A percentile compares a stretch with the other conserved stretches of the same genome.
Evolutionary conservation across 1,139 yeast genomes (phyloP).

Genomic region (Candida anutae): DNA sequence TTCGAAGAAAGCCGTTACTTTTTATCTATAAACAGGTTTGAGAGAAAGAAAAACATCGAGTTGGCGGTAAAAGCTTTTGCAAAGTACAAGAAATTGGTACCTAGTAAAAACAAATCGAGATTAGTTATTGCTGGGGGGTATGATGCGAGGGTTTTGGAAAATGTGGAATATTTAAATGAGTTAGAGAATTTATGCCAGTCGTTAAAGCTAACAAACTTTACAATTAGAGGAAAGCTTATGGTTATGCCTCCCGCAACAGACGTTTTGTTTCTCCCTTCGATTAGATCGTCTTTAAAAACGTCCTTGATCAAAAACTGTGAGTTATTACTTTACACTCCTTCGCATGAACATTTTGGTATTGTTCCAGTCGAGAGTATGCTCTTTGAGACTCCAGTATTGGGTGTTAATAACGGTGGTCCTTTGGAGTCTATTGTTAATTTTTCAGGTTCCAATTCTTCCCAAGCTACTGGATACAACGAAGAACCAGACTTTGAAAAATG

Average conservation of each 20-base stretch:
- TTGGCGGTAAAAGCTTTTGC: constrained; percentile 68
- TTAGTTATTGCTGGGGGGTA: constrained; percentile 89
- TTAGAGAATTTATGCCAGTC: constrained; percentile 43
- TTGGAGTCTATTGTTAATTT: constrained; percentile 62
- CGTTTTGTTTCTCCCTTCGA: constrained; percentile 75
- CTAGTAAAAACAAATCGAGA: constrained; percentile 21
- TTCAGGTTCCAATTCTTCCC: constrained; percentile 23
- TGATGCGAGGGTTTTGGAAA: constrained; percentile 69
- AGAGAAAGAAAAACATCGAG: constrained; percentile 72
- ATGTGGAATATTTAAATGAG: constrained; percentile 62
- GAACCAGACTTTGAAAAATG: constrained; percentile 50
- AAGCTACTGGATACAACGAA: constrained; percentile 74
- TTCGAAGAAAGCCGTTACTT: constrained; percentile 36
- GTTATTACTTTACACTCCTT: constrained; percentile 78
- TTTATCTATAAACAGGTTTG: constrained; percentile 82
- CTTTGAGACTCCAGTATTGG: constrained; percentile 74
- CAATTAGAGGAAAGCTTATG: constrained; percentile 39
- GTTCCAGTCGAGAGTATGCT: constrained; percentile 96
- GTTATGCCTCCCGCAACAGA: constrained; percentile 33
- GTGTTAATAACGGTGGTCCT: constrained; percentile 90
- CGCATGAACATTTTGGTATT: constrained; percentile 91
- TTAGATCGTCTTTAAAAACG: constrained; percentile 59
- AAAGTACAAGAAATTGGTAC: constrained; percentile 17
- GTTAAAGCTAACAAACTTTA: constrained; percentile 37
- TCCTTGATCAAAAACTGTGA: constrained; percentile 51